Evolutionary conservation across 495 filamentous ascomycete species (phyloP).

Genomic region (Aspergillus coremiiformis): DNA sequence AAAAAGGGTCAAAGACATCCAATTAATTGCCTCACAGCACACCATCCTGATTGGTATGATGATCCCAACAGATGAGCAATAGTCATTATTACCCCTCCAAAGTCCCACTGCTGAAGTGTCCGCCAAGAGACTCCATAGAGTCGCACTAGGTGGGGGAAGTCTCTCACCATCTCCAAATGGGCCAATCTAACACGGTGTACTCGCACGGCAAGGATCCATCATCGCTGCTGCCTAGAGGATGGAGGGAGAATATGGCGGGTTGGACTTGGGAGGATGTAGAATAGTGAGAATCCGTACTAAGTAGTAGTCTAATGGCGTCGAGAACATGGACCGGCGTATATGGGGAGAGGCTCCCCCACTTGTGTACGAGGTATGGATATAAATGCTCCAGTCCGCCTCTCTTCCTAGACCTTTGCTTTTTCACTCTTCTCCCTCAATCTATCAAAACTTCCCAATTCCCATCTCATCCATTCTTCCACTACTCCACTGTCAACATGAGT

Average conservation of each 20-base stretch:
- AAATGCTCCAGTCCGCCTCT: too few relatives aligned
- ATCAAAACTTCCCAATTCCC: not conserved
- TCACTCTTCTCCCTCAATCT: not conserved
- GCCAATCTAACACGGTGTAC: not conserved
- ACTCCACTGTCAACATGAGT: slow-evolving; percentile 25
- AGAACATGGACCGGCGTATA: too few relatives aligned
- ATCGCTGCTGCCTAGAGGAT: not conserved
- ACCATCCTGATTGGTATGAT: not conserved
- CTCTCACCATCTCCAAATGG: not conserved
- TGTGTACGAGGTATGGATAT: not conserved
- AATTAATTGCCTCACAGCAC: not conserved
- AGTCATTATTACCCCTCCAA: not conserved
- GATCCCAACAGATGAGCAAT: not conserved
- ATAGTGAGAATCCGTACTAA: too few relatives aligned
- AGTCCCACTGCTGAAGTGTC: slow-evolving; percentile 9
- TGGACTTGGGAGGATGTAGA: not conserved
- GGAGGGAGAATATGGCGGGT: not conserved
- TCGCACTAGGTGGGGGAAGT: slow-evolving; percentile 7
- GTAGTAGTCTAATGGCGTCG: too few relatives aligned
- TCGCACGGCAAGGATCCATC: not conserved
- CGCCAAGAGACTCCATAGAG: slow-evolving; percentile 6
- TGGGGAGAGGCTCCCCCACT: not conserved
- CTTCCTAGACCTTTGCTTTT: not conserved
- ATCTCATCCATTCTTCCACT: not conserved
- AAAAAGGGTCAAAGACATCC: not conserved